These are phyloP conservation scores for Sambucus nigra DNA, from an alignment of 129 eudicot species.

Conservation along the genomic window DNA sequence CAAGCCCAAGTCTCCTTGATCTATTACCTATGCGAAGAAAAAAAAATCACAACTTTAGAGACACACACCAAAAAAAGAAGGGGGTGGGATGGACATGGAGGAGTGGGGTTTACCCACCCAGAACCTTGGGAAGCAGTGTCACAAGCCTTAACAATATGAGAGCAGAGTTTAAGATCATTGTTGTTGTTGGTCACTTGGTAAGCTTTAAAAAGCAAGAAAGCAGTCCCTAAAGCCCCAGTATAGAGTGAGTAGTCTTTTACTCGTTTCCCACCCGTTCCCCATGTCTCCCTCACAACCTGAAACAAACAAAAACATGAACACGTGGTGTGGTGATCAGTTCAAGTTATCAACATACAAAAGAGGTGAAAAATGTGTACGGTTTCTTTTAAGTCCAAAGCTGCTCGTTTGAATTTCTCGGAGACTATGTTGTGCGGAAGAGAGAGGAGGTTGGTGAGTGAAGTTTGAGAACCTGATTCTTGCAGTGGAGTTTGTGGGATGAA, in stretches of 20 bases:
- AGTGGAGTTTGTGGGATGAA: slow-evolving; percentile 22
- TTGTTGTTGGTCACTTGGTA: slow-evolving; percentile 43
- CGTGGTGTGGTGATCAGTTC: slow-evolving; percentile 8
- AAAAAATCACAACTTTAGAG: no score
- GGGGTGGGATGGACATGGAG: no score
- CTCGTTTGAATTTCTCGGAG: slow-evolving; percentile 35
- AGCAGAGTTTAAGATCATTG: slow-evolving; percentile 43
- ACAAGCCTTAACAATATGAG: slow-evolving; percentile 64
- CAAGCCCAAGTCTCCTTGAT: no score
- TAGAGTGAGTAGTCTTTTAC: slow-evolving; percentile 60
- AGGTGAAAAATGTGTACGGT: slow-evolving; percentile 21
- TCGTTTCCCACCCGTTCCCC: slow-evolving; percentile 39
- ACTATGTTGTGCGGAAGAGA: slow-evolving; percentile 39
- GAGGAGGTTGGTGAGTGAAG: slow-evolving; percentile 39
- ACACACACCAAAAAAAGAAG: no score
- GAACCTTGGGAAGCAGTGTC: slow-evolving; percentile 42
- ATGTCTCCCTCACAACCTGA: slow-evolving; percentile 74
- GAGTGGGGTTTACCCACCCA: slow-evolving; percentile 33
- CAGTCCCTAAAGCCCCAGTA: slow-evolving; percentile 83
- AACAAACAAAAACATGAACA: slow-evolving; percentile 6
- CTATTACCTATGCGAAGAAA: no score
- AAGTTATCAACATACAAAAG: background rate
- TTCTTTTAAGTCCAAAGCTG: slow-evolving; percentile 56
- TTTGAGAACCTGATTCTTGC: slow-evolving; percentile 15
- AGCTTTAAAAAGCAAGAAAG: slow-evolving; percentile 61